Percentiles rank a stretch among this genome's conserved stretches.
phyloP scores from a whole-genome alignment of 805 yeast species.

The Pichia exigua region DNA sequence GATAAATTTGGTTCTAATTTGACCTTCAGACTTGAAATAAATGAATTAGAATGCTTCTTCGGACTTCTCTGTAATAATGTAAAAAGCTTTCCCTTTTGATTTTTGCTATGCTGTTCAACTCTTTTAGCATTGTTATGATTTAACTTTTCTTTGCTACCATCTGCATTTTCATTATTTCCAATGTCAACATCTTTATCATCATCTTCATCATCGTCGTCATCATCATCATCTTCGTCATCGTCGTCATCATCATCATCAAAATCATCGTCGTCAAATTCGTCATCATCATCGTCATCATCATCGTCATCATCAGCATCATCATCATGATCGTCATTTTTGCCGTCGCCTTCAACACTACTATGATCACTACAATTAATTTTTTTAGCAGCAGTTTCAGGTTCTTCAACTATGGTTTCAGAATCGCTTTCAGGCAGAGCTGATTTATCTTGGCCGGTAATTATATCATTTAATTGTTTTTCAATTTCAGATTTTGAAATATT shows the following conservation, averaged over 20 bases:
- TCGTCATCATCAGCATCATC: slow-evolving; percentile 2
- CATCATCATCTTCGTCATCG: slow-evolving; percentile 16
- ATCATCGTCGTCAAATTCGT: slow-evolving; percentile 1
- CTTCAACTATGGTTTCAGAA: slow-evolving; percentile 19
- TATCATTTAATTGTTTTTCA: slow-evolving; percentile 5
- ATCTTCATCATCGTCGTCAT: slow-evolving; percentile 2
- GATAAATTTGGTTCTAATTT: not conserved
- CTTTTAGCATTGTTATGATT: not conserved
- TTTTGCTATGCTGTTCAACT: not conserved
- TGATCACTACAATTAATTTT: slow-evolving; percentile 1
- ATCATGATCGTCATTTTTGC: not conserved
- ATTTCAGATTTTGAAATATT: not conserved
- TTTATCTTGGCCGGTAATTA: slow-evolving; percentile 1
- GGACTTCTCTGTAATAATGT: not conserved
- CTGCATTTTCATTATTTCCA: slow-evolving; percentile 11
- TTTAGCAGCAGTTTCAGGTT: slow-evolving; percentile 1
- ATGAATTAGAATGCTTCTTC: not conserved
- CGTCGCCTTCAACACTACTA: slow-evolving; percentile 12
- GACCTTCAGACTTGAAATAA: not conserved
- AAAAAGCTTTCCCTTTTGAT: slow-evolving; percentile 2
- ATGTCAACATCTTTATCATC: slow-evolving; percentile 16
- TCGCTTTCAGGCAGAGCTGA: slow-evolving; percentile 14
- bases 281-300: slow-evolving; percentile 5
- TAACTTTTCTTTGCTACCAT: not conserved
- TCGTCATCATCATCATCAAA: slow-evolving; percentile 12